Evolutionary conservation across 805 yeast species (phyloP), one percentile per base, ranked within the genome.

Genomic region (Lachancea kluyveri): DNA sequence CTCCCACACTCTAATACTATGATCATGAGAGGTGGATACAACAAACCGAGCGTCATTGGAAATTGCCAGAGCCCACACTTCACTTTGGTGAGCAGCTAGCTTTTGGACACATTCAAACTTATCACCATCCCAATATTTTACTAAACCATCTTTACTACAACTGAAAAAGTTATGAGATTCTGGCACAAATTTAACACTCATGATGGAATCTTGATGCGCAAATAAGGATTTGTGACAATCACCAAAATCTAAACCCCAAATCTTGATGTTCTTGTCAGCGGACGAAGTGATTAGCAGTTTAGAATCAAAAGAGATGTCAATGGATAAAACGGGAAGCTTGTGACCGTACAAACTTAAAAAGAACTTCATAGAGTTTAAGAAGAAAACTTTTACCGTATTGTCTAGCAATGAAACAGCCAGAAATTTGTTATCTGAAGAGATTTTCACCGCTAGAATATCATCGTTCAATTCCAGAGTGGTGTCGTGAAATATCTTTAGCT

Each of bases 241-340:
- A 60, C 99, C 99, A 60, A 92, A 92, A 57, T 92, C 98, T 37
- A 92, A 65, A 31, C 99, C 99, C 99, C 99, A 92, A 36, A 92
- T 82, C 61, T 94, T 87, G 53, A 92, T 84, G 59, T 92, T 92
- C 59, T 92, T 92, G 61, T 92, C 99, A 0, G 98, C 98, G 1
- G 96, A 86, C 4, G 96, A 84, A 0, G 97, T 85, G 33, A 90
- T 77, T 40, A 92, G 71, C 45, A 92, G 57, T 58, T 92, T 90
- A 22, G 90, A 78, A 57, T 92, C 99, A 45, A 59, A 68, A 1
- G 97, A 84, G 26, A 92, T 87, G 54, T 92, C 98, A 44, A 92
- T 74, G 3, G 95, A 80, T 33, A 92, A 66, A 3, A 92, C 98
- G 1, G 98, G 98, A 40, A 92, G 70, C 54, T 90, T 92, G 60